Base-by-base conservation (phyloP, 768 basidiomycete species). In the Antrodiella citrinella region DNA sequence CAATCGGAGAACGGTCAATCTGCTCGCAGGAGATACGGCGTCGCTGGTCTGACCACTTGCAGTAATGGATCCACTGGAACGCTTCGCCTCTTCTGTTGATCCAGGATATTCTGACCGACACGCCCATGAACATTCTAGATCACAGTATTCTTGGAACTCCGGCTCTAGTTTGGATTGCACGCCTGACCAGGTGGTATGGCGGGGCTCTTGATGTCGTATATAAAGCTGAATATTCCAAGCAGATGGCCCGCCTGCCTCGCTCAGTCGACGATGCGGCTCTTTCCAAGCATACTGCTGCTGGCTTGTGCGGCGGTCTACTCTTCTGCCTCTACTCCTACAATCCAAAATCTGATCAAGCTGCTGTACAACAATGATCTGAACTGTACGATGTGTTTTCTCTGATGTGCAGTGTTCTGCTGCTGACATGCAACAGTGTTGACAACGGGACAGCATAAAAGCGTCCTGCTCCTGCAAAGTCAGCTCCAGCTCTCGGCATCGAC, bases 341-440 rank as follows among this genome's bases (percentile, higher is more conserved):
- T 43, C 9, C 15, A 9, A 19, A 43, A 10, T 18, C 41, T 18
- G 19, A 47, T 60, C n/a, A 60, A 57, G 3, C 35, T 63, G 1
- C 44, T 61, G 3, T 61, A 58, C 26, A 54, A 57, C 52, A 63
- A 63, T 44, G 59, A 60, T 44, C 54, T 62, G 4, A 51, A 62
- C 35, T 22, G 61, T 62, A 39, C 48, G 54, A 44, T 18, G 15
- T 7, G 5, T 18, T 39, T 15, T 30, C 13, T 26, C 47, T 24
- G 12, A 26, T n/a, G n/a, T n/a, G n/a, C n/a, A n/a, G n/a, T n/a
- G n/a, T n/a, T n/a, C n/a, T n/a, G n/a, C n/a, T n/a, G n/a, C n/a
- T n/a, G n/a, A n/a, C n/a, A n/a, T n/a, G n/a, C n/a, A 10, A 15
- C 26, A 63, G 59, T 54, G 10, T 44, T 44, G 12, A 59, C 55